Base-by-base conservation (phyloP, 2,329 filamentous ascomycete species). In the Macrophomina tecta region DNA sequence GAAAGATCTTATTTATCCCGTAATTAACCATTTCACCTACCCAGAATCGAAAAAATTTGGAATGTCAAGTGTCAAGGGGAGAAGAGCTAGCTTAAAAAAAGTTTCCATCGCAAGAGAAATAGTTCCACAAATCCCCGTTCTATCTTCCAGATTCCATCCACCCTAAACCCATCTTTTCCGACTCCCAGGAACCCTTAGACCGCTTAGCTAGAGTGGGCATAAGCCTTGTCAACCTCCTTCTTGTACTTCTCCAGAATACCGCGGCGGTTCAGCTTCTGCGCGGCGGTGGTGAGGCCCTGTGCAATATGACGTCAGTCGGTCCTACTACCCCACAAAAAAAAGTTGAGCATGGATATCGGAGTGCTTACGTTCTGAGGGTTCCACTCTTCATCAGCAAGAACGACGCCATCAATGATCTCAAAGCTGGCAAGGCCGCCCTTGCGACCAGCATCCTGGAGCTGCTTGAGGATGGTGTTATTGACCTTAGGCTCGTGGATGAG, bases 321-420 rank as follows among this genome's bases (percentile, higher is more conserved):
- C 42, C 58, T 34, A 48, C 34, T 36, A 36, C 58, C 45, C 45
- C 58, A 49, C 42, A 61, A 30, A 28, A 46, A 38, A 36, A 36
- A 62, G 7, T 36, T 4, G 34, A 18, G 36, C 18, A 51, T 23
- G 16, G 64, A 64, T n/a, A 12, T 12, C 8, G 62, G 18, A 67
- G 23, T 18, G 86, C 91, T 89, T 83, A 94, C 92, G 76, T 89
- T 95, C 68, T 89, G 86, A 64, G 93, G 91, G 65, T 90, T 94
- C 93, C 93, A 97, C 79, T 96, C 93, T 75, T 94, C 92, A 70
- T 94, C 91, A 0, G 90, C 88, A 66, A 97, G 78, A 32, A 94
- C 91, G 23, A 94, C 89, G 61, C 90, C 91, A 36, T 88, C 85
- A 48, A 97, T 84, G 69, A 90, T 88, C 82, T 96, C 92, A 68